Evolutionary conservation across 345 rosid species (phyloP).

Genomic region (Eucalyptus curtisii): DNA sequence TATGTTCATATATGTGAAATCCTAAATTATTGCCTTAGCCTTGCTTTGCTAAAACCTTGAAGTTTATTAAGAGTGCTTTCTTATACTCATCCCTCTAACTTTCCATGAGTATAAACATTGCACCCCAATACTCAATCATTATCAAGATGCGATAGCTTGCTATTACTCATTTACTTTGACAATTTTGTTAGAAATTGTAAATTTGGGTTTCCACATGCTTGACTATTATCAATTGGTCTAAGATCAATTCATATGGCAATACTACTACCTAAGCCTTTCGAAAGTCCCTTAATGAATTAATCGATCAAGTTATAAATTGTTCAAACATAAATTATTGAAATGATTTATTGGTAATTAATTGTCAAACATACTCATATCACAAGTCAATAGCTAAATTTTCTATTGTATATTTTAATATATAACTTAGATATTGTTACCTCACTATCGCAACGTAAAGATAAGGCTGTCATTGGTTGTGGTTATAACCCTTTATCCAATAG

Average conservation of each 20-base stretch:
- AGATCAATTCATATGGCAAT: not conserved
- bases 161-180: not conserved
- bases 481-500: not conserved
- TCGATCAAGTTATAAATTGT: not conserved
- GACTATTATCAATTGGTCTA: not conserved
- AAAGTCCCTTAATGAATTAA: not conserved
- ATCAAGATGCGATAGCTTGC: fast-evolving
- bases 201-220: not conserved
- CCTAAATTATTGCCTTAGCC: too few relatives aligned
- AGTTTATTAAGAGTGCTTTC: too few relatives aligned
- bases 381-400: not conserved
- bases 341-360: too few relatives aligned
- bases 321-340: not conserved
- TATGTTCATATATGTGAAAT: not conserved
- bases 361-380: not conserved
- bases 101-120: not conserved
- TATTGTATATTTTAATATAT: too few relatives aligned
- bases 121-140: not conserved
- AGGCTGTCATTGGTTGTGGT: not conserved
- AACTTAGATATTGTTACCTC: not conserved
- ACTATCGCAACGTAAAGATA: fast-evolving
- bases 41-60: too few relatives aligned
- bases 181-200: not conserved
- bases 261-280: not conserved
- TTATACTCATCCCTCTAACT: not conserved